phyloP scores from a whole-genome alignment of 2,329 filamentous ascomycete species.

The Periconia sp. region DNA sequence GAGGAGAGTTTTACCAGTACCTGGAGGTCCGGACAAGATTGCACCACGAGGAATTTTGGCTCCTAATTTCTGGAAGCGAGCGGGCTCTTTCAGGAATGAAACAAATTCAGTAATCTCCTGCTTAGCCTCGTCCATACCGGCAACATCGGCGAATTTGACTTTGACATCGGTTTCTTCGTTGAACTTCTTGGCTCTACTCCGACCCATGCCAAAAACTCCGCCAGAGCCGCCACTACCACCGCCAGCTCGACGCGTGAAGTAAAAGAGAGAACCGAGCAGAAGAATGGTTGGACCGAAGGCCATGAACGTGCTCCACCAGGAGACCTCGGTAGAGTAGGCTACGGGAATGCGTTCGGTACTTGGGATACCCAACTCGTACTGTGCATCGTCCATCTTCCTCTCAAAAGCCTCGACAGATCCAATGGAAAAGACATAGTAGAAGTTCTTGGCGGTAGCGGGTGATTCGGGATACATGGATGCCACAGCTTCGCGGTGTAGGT shows the following conservation, averaged over 20 bases:
- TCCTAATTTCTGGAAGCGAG: conserved; percentile 88
- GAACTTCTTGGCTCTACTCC: conserved; percentile 94
- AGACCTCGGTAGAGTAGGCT: conserved; percentile 77
- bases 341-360: conserved; percentile 88
- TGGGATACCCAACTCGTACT: conserved; percentile 84
- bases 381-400: conserved; percentile 81
- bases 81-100: conserved; percentile 91
- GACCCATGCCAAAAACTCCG: conserved; percentile 93
- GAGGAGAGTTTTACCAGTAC: conserved; percentile 96
- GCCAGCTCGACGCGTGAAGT: conserved; percentile 73
- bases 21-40: conserved; percentile 94
- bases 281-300: conserved; percentile 86
- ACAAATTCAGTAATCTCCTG: conserved; percentile 99
- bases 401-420: conserved; percentile 94
- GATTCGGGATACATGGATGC: conserved; percentile 75
- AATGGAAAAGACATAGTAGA: conserved; percentile 92
- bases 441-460: conserved; percentile 66
- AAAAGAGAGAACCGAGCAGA: conserved; percentile 81
- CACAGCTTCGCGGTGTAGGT: conserved; percentile 75
- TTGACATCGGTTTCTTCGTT: conserved; percentile 96
- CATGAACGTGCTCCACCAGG: conserved; percentile 70
- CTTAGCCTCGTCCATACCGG: conserved; percentile 98
- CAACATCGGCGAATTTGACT: conserved; percentile 95
- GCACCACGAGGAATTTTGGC: conserved; percentile 97
- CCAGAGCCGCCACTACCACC: conserved; percentile 64